These are phyloP conservation scores for Tranzscheliella williamsii DNA, from an alignment of 1,284 basidiomycete genomes.

Conservation along the genomic window DNA sequence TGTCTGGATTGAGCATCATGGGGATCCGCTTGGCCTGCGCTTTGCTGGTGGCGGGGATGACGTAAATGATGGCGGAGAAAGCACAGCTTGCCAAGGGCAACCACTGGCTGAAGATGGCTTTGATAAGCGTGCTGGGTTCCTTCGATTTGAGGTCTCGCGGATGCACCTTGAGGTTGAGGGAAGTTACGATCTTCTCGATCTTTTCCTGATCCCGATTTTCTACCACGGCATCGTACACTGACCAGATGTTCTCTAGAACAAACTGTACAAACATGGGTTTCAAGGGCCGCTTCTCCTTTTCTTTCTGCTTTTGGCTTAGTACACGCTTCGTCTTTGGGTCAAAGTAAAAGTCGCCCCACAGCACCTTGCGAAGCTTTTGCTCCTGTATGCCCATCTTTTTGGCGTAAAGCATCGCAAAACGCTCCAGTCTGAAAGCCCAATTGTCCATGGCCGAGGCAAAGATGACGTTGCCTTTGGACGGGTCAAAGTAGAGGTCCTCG, in stretches of 20 bases:
- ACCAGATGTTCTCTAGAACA: conserved; percentile 95
- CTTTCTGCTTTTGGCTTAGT: conserved; percentile 84
- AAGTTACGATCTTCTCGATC: conserved; percentile 81
- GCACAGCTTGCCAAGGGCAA: conserved; percentile 88
- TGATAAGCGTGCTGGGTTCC: conserved; percentile 80
- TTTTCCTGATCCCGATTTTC: conserved; percentile 66
- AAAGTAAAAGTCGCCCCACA: conserved; percentile 98
- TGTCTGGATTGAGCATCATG: conserved; percentile 87
- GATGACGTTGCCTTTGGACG: conserved; percentile 91
- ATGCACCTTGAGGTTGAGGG: conserved; percentile 80
- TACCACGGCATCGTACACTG: conserved; percentile 70
- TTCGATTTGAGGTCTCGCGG: conserved; percentile 90
- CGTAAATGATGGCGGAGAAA: conserved; percentile 87
- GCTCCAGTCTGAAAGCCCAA: conserved; percentile 94
- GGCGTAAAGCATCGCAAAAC: conserved; percentile 91
- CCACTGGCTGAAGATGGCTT: conserved; percentile 92
- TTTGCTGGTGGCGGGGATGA: conserved; percentile 81
- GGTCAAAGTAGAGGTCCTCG: conserved; percentile 90
- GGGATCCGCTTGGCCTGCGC: conserved; percentile 85
- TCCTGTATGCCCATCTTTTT: conserved; percentile 91
- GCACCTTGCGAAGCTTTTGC: conserved; percentile 77
- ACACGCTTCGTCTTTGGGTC: conserved; percentile 95
- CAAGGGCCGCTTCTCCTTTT: conserved; percentile 70
- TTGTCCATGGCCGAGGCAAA: conserved; percentile 96
- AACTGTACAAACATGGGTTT: conserved; percentile 99